Percentiles rank a stretch among this genome's conserved stretches.
Conservation (phyloP, 768 basidiomycete species). For the Podaxis sp. region DNA sequence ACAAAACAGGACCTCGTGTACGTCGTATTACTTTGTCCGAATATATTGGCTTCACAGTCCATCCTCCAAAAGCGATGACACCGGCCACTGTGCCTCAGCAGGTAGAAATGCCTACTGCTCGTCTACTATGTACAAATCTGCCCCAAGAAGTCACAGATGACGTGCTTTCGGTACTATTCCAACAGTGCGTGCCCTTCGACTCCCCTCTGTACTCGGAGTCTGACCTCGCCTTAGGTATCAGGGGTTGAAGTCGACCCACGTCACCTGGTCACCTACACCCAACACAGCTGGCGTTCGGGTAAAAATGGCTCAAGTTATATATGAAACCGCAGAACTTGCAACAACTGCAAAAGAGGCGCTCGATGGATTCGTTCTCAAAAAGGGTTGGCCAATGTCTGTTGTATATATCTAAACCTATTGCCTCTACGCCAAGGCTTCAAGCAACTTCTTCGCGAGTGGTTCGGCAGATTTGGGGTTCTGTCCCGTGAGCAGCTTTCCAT, state of each 20-base stretch:
- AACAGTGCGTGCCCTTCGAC: slow-evolving; percentile 61
- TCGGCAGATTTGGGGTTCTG: slow-evolving; percentile 71
- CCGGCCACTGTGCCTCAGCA: slow-evolving; percentile 39
- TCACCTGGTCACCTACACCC: slow-evolving; percentile 65
- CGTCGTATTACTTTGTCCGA: slow-evolving; percentile 26
- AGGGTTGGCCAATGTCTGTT: slow-evolving; percentile 81
- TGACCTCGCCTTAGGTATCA: slow-evolving; percentile 56
- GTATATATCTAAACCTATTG: slow-evolving; percentile 45
- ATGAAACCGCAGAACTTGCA: slow-evolving; percentile 72
- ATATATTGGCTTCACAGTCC: slow-evolving; percentile 26
- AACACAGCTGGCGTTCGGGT: slow-evolving; percentile 60
- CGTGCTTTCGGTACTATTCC: slow-evolving; percentile 83
- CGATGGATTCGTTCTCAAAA: slow-evolving; percentile 84
- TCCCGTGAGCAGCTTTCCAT: slow-evolving; percentile 61
- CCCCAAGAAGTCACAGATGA: slow-evolving; percentile 89
- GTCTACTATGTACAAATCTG: slow-evolving; percentile 78
- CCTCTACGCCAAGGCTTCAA: slow-evolving; percentile 7
- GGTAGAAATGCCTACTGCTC: slow-evolving; percentile 51
- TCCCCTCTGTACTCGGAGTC: neutral
- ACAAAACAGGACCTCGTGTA: slow-evolving; percentile 42
- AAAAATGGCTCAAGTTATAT: slow-evolving; percentile 79
- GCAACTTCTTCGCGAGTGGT: slow-evolving; percentile 8
- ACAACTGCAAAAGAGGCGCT: slow-evolving; percentile 75
- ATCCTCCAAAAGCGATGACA: slow-evolving; percentile 28
- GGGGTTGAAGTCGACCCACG: slow-evolving; percentile 71